Evolutionary conservation across 2,329 filamentous ascomycete genomes (phyloP), one percentile per base, ranked within the genome.

Genomic region (Knoxdaviesia proteae): DNA sequence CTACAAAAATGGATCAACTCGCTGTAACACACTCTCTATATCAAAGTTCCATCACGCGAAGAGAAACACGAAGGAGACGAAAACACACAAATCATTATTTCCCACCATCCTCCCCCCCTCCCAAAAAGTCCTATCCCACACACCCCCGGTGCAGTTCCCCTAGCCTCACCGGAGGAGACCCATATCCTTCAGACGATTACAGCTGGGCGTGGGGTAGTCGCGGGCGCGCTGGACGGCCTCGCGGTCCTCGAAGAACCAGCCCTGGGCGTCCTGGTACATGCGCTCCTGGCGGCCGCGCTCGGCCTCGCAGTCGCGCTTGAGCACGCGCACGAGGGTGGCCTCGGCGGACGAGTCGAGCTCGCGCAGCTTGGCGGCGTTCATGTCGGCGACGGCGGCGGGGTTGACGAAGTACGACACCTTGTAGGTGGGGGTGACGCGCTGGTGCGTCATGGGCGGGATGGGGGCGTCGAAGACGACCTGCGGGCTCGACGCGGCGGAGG

Each of bases 371-470:
- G 71, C 67, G 7, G 69, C 59, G 44, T 69, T 77, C 57, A 76
- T 87, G 34, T 78, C 73, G 32, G 71, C 68, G 32, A 94, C 71
- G 32, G 94, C 87, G 5, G 59, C 56, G 1, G 86, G 86, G 55
- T 93, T 78, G 47, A 96, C 71, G 54, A 72, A 98, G 63, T 96
- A 98, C 47, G 83, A 71, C 42, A 93, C 68, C 42, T 79, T 75
- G 47, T 84, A 67, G 43, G 74, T 72, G 0, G 71, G 69, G 30
- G 81, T 88, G 30, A 68, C 72, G 45, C 84, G 81, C 50, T 78
- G 70, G 52, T 78, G 63, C 11, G 84, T 94, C 56, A 82, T 74
- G 3, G 84, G 86, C 9, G 75, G 67, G 39, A 68, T 58, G 1
- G 84, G 69, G 6, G 63, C 59, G 54, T 93, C 83, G 57, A 90